Evolutionary conservation across 202 grass and related monocot species (phyloP).

Genomic region (Carex sylvatica): DNA sequence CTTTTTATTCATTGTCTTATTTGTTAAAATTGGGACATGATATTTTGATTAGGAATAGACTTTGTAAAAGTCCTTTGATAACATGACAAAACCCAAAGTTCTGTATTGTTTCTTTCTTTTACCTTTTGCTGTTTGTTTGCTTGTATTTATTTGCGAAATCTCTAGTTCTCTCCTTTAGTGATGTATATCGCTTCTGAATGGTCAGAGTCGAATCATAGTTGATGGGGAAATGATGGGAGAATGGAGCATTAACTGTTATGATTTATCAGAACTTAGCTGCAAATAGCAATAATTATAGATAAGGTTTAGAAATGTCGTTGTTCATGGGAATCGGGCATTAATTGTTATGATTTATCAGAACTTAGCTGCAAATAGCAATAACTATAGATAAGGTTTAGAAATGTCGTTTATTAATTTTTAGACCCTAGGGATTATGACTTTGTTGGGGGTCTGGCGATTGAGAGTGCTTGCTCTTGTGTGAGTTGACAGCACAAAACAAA

Average conservation of each 20-base stretch:
- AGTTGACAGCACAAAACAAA: neutral
- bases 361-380: neutral
- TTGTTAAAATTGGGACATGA: constrained; percentile 4
- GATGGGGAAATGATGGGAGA: neutral
- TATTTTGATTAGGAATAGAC: neutral
- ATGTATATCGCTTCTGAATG: neutral
- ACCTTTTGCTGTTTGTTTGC: neutral
- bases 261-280: neutral
- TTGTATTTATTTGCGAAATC: neutral
- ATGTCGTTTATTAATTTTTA: neutral
- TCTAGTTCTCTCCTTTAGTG: neutral
- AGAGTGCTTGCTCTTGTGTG: neutral
- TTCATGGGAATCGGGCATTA: neutral
- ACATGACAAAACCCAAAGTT: neutral
- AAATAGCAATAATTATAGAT: neutral
- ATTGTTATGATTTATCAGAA: neutral
- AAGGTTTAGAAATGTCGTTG: neutral
- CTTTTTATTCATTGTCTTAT: constrained; percentile 14
- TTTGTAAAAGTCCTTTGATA: neutral
- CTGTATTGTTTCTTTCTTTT: neutral
- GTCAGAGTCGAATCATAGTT: neutral
- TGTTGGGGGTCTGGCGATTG: neutral
- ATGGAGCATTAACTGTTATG: neutral
- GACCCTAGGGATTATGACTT: neutral
- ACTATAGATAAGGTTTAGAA: neutral